phyloP scores from a whole-genome alignment of 805 yeast genomes.

The Candida schatavii region DNA sequence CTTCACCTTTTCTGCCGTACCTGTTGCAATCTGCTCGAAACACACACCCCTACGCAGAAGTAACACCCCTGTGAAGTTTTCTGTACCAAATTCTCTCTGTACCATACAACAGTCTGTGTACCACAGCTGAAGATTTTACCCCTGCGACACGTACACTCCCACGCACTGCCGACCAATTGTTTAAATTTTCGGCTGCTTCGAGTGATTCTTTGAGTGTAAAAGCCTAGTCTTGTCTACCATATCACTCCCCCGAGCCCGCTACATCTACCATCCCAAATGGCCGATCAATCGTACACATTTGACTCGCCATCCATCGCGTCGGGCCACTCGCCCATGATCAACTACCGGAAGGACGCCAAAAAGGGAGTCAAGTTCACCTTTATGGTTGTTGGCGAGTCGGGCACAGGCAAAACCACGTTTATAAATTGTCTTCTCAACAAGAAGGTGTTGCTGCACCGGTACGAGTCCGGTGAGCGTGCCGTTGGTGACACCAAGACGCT shows the following conservation, averaged over 20 bases:
- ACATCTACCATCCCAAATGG: neutral
- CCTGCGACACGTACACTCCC: too few relatives aligned
- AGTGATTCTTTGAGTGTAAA: too few relatives aligned
- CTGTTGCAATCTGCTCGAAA: too few relatives aligned
- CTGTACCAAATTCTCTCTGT: too few relatives aligned
- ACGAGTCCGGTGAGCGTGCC: conserved; percentile 24
- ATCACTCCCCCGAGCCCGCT: too few relatives aligned
- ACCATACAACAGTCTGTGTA: too few relatives aligned
- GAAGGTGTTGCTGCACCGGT: conserved; percentile 59
- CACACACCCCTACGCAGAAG: too few relatives aligned
- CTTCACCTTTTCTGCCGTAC: neutral
- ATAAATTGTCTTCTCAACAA: conserved; percentile 65
- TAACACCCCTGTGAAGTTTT: too few relatives aligned
- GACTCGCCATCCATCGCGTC: conserved; percentile 24
- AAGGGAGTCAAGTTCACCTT: conserved; percentile 73
- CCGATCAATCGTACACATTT: conserved; percentile 13
- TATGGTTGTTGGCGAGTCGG: conserved; percentile 70
- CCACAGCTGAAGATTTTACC: too few relatives aligned
- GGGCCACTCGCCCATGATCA: conserved; percentile 41
- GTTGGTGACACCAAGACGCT: conserved; percentile 46
- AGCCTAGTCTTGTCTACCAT: too few relatives aligned
- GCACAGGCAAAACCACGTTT: conserved; percentile 77
- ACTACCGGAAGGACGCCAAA: conserved; percentile 63
- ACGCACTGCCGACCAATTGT: too few relatives aligned
- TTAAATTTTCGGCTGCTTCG: too few relatives aligned